Evolutionary conservation across 2,329 filamentous ascomycete species (phyloP).

Genomic region (Aspergillus ochraceoroseus): DNA sequence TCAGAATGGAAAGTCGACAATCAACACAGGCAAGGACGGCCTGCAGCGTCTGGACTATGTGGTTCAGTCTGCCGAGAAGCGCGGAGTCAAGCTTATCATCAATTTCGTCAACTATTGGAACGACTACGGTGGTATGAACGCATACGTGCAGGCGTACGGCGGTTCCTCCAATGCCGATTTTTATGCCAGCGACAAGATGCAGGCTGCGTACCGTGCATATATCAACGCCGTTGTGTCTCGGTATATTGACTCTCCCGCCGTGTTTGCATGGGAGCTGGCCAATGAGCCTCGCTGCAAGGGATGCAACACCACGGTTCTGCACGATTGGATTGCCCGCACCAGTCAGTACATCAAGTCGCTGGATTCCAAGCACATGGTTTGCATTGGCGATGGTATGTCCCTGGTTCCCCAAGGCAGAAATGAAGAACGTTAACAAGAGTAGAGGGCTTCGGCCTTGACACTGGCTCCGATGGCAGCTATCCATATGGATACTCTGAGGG

Average conservation of each 20-base stretch:
- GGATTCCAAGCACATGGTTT: slow-evolving; percentile 58
- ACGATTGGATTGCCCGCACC: slow-evolving; percentile 55
- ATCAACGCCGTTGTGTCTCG: slow-evolving; percentile 56
- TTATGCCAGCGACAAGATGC: slow-evolving; percentile 53
- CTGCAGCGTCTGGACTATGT: slow-evolving; percentile 62
- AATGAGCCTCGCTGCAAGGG: slow-evolving; percentile 63
- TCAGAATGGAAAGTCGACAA: slow-evolving; percentile 41
- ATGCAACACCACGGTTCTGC: slow-evolving; percentile 55
- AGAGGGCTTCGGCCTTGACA: slow-evolving; percentile 54
- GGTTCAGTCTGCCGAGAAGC: slow-evolving; percentile 55
- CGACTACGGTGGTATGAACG: slow-evolving; percentile 62
- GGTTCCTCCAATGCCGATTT: slow-evolving; percentile 48
- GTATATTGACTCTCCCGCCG: slow-evolving; percentile 55
- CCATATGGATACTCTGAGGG: slow-evolving; percentile 52
- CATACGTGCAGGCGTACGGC: slow-evolving; percentile 55
- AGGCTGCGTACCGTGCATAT: slow-evolving; percentile 59
- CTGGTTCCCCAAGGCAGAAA: not conserved
- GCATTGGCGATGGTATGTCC: slow-evolving; percentile 50
- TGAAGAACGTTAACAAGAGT: not conserved
- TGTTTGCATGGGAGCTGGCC: slow-evolving; percentile 64
- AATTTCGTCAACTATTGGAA: slow-evolving; percentile 61
- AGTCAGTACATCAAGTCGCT: slow-evolving; percentile 61
- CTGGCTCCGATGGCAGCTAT: slow-evolving; percentile 49
- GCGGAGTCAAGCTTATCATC: slow-evolving; percentile 59
- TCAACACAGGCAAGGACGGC: slow-evolving; percentile 60